Base-by-base conservation (phyloP, 2,329 filamentous ascomycete species). In the Pyrenophora teres region DNA sequence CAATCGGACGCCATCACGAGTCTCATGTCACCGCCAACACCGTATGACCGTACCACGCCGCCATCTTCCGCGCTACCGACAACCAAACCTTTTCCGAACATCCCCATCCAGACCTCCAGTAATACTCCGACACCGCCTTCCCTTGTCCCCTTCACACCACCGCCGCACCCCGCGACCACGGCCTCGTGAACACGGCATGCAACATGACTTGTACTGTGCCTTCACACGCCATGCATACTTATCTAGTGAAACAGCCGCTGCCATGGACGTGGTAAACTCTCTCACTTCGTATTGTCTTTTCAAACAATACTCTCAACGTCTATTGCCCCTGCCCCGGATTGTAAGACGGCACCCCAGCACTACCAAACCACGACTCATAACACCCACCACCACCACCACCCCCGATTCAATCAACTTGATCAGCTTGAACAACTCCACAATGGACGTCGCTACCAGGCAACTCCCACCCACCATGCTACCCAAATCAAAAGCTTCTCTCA, bases 11-110 rank as follows among this genome's bases (percentile, higher is more conserved):
- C 23, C 38, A 53, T 56, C 56, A 59, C 56, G 53, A 56, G 53
- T 44, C 45, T 42, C 33, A 52, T 52, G 47, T 16, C 44, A 32
- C 36, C 42, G 32, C 40, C 46, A 41, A 39, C 33, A 39, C 37
- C 56, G 52, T 50, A 51, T 59, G 53, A 59, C 52, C 44, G 41
- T 32, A 54, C 40, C 56, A 56, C 50, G 50, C 50, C 42, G 44
- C 40, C 52, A 46, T 30, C 45, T 32, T 23, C 35, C 46, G 46
- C 42, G 37, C 16, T 35, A 38, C 27, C 5, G 10, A 10, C 7
- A 37, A 21, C 33, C 51, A 52, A 46, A 36, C 25, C 32, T 18
- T 12, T 43, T 33, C 47, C 37, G 43, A 48, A 46, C 31, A 31
- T 40, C 30, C 50, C 33, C 27, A 21, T 38, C 23, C 40, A 33